phyloP scores from a whole-genome alignment of 176 grass and related monocot genomes.

The Ensete ventricosum region DNA sequence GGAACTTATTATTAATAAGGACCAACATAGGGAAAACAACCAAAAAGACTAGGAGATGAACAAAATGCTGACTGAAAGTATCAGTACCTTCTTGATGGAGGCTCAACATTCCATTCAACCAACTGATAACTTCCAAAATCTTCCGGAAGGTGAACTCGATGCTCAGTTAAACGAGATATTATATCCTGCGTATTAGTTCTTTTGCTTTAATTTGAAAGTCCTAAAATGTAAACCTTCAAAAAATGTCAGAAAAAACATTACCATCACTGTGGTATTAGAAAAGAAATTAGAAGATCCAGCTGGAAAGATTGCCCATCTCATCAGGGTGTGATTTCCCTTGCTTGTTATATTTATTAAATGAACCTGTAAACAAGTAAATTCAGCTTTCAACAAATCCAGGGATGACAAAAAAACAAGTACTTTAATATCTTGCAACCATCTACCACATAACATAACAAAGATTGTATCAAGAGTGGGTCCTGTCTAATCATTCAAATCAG shows the following conservation, averaged over 20 bases:
- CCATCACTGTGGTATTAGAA: constrained; percentile 84
- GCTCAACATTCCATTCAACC: constrained; percentile 91
- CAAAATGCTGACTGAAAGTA: background rate
- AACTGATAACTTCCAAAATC: constrained; percentile 92
- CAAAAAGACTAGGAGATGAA: background rate
- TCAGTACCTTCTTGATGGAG: constrained; percentile 67
- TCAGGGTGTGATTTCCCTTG: constrained; percentile 66
- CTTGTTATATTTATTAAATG: constrained; percentile 66
- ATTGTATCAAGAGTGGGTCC: background rate
- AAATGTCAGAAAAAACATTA: constrained; percentile 30
- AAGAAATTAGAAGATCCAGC: constrained; percentile 74
- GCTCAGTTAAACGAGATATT: constrained; percentile 79
- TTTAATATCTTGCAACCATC: background rate
- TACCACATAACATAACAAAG: background rate
- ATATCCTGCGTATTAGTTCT: constrained; percentile 48
- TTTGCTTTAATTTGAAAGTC: background rate
- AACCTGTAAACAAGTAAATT: constrained; percentile 46
- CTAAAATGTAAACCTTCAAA: constrained; percentile 16
- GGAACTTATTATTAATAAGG: background rate
- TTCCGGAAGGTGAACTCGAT: constrained; percentile 69
- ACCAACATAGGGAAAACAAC: background rate
- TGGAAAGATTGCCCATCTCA: constrained; percentile 79
- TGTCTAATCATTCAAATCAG: background rate
- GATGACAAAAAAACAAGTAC: constrained; percentile 6
- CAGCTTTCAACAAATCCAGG: background rate